Percentiles rank a stretch among this genome's conserved stretches.
Conservation (phyloP, 2,329 filamentous ascomycete species). For the Penicillium sp. region DNA sequence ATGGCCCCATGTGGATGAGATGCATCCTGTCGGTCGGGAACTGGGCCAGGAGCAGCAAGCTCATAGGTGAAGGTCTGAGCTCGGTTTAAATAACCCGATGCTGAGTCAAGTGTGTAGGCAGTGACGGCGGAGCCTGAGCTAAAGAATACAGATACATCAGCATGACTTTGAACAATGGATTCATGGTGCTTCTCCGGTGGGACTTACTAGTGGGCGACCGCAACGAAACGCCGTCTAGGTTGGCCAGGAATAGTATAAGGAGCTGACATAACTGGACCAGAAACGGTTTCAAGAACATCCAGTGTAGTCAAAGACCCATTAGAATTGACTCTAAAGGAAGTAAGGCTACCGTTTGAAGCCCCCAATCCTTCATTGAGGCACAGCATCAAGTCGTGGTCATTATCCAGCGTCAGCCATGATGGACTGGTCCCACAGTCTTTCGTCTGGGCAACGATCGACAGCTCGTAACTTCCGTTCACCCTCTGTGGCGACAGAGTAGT, state of each 20-base stretch:
- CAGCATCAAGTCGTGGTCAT: slow-evolving; percentile 11
- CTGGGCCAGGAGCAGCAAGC: slow-evolving; percentile 39
- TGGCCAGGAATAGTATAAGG: slow-evolving; percentile 7
- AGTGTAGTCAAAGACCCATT: slow-evolving; percentile 15
- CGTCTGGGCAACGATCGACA: slow-evolving; percentile 11
- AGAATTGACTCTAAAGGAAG: slow-evolving; percentile 14
- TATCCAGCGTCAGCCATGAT: slow-evolving; percentile 24
- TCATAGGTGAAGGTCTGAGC: slow-evolving; percentile 16
- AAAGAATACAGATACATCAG: not conserved
- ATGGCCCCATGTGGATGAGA: slow-evolving; percentile 57
- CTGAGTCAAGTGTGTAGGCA: slow-evolving; percentile 10
- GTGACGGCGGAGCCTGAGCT: slow-evolving; percentile 17
- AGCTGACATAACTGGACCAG: slow-evolving; percentile 21
- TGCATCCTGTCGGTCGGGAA: slow-evolving; percentile 53
- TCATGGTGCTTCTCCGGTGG: not conserved
- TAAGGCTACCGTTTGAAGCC: slow-evolving; percentile 20
- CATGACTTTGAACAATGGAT: not conserved
- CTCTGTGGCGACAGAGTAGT: slow-evolving; percentile 28
- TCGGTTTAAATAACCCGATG: slow-evolving; percentile 10
- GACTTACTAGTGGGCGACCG: slow-evolving; percentile 24
- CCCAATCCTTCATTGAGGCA: slow-evolving; percentile 24
- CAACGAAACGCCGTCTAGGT: slow-evolving; percentile 12
- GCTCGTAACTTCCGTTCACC: slow-evolving; percentile 1
- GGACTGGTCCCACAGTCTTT: slow-evolving; percentile 20
- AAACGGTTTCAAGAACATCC: slow-evolving; percentile 9